Evolutionary conservation across 768 basidiomycete species (phyloP).

Genomic region (Piloderma croceum): DNA sequence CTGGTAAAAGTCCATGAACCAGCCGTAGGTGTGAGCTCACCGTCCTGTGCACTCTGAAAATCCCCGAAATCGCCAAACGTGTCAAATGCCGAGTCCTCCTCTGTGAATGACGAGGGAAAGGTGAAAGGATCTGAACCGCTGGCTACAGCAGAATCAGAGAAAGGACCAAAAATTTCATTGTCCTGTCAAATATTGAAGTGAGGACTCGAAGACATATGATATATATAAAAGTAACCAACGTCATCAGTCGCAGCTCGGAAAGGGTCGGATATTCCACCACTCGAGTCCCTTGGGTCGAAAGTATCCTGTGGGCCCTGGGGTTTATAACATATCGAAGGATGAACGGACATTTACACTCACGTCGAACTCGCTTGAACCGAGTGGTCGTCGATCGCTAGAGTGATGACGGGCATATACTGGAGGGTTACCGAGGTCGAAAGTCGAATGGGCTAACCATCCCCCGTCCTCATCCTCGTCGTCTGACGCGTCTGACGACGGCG

Average conservation of each 20-base stretch:
- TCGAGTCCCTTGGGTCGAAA: constrained; percentile 38
- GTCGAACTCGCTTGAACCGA: constrained; percentile 45
- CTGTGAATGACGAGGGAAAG: constrained; percentile 52
- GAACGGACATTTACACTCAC: constrained; percentile 32
- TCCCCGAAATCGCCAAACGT: constrained; percentile 66
- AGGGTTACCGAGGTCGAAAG: constrained; percentile 52
- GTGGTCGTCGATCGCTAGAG: constrained; percentile 37
- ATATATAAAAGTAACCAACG: constrained; percentile 28
- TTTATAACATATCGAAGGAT: not conserved
- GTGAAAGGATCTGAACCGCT: constrained; percentile 52
- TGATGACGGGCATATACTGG: constrained; percentile 44
- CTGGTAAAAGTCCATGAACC: constrained; percentile 70
- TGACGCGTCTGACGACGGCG: constrained; percentile 41
- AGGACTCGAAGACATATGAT: constrained; percentile 2
- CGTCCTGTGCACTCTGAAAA: constrained; percentile 53
- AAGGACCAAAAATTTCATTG: constrained; percentile 75
- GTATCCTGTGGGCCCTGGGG: constrained; percentile 36
- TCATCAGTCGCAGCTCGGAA: constrained; percentile 52
- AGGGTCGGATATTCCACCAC: constrained; percentile 38
- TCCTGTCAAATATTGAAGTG: constrained; percentile 13
- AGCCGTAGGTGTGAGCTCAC: constrained; percentile 55
- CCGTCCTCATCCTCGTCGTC: constrained; percentile 63
- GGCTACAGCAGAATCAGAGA: constrained; percentile 58
- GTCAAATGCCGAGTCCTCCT: constrained; percentile 68
- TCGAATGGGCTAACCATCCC: constrained; percentile 76